phyloP scores from a whole-genome alignment of 176 grass and related monocot species.

The Chloris gayana region DNA sequence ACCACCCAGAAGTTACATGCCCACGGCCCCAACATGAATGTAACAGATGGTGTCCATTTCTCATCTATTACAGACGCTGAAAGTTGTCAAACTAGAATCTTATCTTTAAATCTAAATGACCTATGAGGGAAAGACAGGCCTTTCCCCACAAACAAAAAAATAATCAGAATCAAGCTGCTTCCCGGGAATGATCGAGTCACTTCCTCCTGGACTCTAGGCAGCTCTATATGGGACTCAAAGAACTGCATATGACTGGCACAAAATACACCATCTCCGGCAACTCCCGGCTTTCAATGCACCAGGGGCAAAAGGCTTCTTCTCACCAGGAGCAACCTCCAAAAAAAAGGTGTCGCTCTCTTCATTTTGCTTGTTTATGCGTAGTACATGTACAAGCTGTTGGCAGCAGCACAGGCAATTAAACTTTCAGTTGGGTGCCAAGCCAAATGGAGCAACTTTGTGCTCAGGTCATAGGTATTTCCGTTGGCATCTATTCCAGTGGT shows the following conservation, averaged over 20 bases:
- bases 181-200: conserved; percentile 90
- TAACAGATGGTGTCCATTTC: conserved; percentile 41
- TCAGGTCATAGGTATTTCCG: conserved; percentile 78
- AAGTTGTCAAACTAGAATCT: conserved; percentile 45
- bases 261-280: conserved; percentile 45
- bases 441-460: conserved; percentile 92
- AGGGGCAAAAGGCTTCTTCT: conserved; percentile 49
- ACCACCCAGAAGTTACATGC: conserved; percentile 42
- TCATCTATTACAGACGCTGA: conserved; percentile 40
- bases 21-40: conserved; percentile 43
- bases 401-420: conserved; percentile 89
- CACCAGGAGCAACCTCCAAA: conserved; percentile 52
- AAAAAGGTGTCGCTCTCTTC: conserved; percentile 40
- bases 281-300: conserved; percentile 41
- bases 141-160: conserved; percentile 55
- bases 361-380: conserved; percentile 57
- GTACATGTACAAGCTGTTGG: conserved; percentile 98
- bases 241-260: conserved; percentile 54
- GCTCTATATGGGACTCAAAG: conserved; percentile 62
- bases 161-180: conserved; percentile 80
- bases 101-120: conserved; percentile 72
- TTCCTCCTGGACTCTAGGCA: conserved; percentile 92
- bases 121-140: conserved; percentile 64
- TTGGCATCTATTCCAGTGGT: conserved; percentile 63
- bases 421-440: conserved; percentile 89